These are phyloP conservation scores for Acidiella bohemica DNA, from an alignment of 495 filamentous ascomycete genomes.

Conservation along the genomic window DNA sequence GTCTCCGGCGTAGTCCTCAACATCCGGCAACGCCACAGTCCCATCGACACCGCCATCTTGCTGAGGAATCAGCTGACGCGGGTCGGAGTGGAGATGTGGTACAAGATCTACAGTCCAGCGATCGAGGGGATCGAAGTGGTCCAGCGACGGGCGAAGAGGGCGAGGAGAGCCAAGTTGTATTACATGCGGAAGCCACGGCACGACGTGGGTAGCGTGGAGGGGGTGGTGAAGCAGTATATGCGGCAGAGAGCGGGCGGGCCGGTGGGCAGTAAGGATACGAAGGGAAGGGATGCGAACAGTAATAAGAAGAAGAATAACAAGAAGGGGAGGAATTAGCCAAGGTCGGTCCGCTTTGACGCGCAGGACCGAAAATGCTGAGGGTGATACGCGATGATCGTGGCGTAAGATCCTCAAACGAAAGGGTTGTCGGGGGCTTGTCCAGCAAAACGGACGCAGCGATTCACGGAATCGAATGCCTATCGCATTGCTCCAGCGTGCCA, in stretches of 20 bases:
- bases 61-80: conserved; percentile 69
- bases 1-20: conserved; percentile 78
- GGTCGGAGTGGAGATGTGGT: conserved; percentile 94
- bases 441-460: too few relatives aligned
- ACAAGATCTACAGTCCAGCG: conserved; percentile 81
- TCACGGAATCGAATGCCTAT: too few relatives aligned
- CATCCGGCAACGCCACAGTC: conserved; percentile 53
- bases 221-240: conserved; percentile 54
- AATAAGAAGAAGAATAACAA: conserved; percentile 21
- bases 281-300: conserved; percentile 21
- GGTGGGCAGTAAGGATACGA: conserved; percentile 28
- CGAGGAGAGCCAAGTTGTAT: conserved; percentile 75
- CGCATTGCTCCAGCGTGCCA: too few relatives aligned
- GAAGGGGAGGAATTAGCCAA: conserved; percentile 9
- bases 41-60: conserved; percentile 74
- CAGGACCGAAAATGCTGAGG: too few relatives aligned
- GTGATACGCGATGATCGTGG: too few relatives aligned
- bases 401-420: too few relatives aligned
- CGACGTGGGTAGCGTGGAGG: conserved; percentile 57
- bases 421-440: too few relatives aligned
- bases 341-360: too few relatives aligned
- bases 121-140: conserved; percentile 88
- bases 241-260: conserved; percentile 38
- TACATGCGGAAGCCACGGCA: conserved; percentile 73
- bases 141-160: conserved; percentile 67